Conservation (phyloP, 352 stramenopile genomes). For the Phytophthora capsici region DNA sequence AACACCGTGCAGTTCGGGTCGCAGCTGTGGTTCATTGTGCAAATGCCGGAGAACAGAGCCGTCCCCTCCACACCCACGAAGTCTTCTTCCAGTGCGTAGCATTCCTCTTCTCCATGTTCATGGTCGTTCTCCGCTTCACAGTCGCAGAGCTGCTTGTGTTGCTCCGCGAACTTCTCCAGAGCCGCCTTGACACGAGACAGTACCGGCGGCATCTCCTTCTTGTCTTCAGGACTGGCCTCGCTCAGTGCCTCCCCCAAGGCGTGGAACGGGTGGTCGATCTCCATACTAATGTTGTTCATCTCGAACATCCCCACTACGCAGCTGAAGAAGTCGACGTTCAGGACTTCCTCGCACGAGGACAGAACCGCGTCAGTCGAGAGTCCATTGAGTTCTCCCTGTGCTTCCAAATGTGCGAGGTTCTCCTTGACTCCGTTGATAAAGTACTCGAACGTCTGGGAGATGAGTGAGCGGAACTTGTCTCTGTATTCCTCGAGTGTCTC, state of each 20-base stretch:
- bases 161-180: slow-evolving; percentile 71
- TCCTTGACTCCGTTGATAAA: slow-evolving; percentile 63
- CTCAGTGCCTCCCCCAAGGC: slow-evolving; percentile 67
- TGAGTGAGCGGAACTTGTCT: slow-evolving; percentile 65
- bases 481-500: slow-evolving; percentile 77
- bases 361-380: slow-evolving; percentile 61
- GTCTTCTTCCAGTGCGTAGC: slow-evolving; percentile 68
- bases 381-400: slow-evolving; percentile 62
- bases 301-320: slow-evolving; percentile 95
- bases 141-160: slow-evolving; percentile 56
- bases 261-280: slow-evolving; percentile 88
- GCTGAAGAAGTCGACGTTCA: slow-evolving; percentile 88
- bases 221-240: slow-evolving; percentile 61
- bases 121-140: slow-evolving; percentile 53
- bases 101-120: slow-evolving; percentile 57
- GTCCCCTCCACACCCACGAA: slow-evolving; percentile 95
- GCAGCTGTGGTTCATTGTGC: slow-evolving; percentile 98
- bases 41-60: slow-evolving; percentile 92
- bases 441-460: slow-evolving; percentile 63
- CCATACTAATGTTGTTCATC: slow-evolving; percentile 97
- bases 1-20: slow-evolving; percentile 92
- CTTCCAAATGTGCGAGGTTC: slow-evolving; percentile 53
- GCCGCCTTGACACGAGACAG: slow-evolving; percentile 70
- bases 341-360: slow-evolving; percentile 50
- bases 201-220: slow-evolving; percentile 67